Conservation (phyloP, 2,329 filamentous ascomycete genomes). For the Teratosphaeriaceae sp. region DNA sequence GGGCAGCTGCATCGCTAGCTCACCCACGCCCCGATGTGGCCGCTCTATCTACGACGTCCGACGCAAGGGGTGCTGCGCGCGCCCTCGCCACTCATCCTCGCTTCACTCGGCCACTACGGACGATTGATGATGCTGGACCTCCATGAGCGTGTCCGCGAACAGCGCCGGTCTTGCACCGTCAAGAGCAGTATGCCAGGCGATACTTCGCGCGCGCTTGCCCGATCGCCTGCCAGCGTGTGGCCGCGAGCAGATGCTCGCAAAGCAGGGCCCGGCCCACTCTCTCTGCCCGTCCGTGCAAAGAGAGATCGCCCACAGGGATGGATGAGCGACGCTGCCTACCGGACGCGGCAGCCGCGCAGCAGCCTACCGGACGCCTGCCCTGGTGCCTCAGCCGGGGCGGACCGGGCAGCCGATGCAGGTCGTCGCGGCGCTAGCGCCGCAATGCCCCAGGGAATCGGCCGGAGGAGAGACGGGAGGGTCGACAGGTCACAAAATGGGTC, state of each 20-base stretch:
- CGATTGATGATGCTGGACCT: neutral
- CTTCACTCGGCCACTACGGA: too few species aligned
- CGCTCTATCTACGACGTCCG: conserved; percentile 27
- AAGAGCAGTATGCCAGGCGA: neutral
- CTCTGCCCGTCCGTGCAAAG: conserved; percentile 21
- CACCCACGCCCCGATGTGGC: conserved; percentile 34
- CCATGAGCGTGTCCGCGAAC: neutral
- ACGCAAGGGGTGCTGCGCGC: conserved; percentile 16
- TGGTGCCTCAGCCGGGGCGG: conserved; percentile 25
- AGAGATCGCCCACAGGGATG: conserved; percentile 25
- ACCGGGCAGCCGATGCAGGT: conserved; percentile 25
- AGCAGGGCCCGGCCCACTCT: neutral
- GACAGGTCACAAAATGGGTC: conserved; percentile 24
- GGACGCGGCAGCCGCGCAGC: conserved; percentile 10
- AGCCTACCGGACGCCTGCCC: conserved; percentile 25
- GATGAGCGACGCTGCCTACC: conserved; percentile 22
- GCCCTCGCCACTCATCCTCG: neutral
- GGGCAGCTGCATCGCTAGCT: conserved; percentile 41
- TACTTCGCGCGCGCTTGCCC: conserved; percentile 6
- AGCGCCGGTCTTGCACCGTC: neutral
- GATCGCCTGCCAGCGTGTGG: conserved; percentile 13
- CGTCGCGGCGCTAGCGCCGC: conserved; percentile 17
- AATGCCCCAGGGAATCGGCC: conserved; percentile 18
- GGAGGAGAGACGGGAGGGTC: conserved; percentile 8
- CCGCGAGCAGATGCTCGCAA: conserved; percentile 18